Percentiles rank a stretch among this genome's conserved stretches.
These are phyloP conservation scores for Dendrobium nobile DNA, from an alignment of 106 monocot species.

Conservation along the genomic window DNA sequence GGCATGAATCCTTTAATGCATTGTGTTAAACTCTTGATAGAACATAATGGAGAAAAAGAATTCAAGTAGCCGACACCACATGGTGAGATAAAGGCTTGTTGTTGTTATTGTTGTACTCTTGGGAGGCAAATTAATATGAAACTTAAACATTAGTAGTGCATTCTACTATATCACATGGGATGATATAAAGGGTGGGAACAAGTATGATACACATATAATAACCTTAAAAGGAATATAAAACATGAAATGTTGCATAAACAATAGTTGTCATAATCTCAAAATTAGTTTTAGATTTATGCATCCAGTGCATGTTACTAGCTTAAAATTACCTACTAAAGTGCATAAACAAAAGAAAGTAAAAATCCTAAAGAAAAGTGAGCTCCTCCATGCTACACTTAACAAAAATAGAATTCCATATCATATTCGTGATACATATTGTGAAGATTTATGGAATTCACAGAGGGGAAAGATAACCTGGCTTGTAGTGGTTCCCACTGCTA, in stretches of 20 bases:
- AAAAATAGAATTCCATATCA: not conserved
- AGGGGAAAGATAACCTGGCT: constrained; percentile 57
- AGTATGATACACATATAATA: too few relatives aligned
- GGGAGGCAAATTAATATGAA: not conserved
- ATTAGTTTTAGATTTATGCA: not conserved
- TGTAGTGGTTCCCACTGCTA: constrained; percentile 88
- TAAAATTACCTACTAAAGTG: not conserved
- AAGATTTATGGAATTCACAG: not conserved
- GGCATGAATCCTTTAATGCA: too few relatives aligned
- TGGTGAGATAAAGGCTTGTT: too few relatives aligned
- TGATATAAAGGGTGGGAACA: too few relatives aligned
- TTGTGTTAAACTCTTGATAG: too few relatives aligned
- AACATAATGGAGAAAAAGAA: too few relatives aligned
- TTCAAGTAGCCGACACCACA: too few relatives aligned
- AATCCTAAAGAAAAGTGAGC: not conserved
- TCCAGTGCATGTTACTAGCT: not conserved
- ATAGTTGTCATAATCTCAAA: not conserved
- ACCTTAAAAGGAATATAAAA: too few relatives aligned
- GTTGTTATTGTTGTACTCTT: not conserved
- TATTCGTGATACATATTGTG: not conserved
- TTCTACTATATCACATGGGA: too few relatives aligned
- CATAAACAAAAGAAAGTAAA: not conserved
- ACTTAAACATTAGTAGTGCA: too few relatives aligned
- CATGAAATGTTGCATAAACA: not conserved
- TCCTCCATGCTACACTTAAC: not conserved